Conservation (phyloP, 2,329 filamentous ascomycete genomes). For the Arthrinium phaeospermum region DNA sequence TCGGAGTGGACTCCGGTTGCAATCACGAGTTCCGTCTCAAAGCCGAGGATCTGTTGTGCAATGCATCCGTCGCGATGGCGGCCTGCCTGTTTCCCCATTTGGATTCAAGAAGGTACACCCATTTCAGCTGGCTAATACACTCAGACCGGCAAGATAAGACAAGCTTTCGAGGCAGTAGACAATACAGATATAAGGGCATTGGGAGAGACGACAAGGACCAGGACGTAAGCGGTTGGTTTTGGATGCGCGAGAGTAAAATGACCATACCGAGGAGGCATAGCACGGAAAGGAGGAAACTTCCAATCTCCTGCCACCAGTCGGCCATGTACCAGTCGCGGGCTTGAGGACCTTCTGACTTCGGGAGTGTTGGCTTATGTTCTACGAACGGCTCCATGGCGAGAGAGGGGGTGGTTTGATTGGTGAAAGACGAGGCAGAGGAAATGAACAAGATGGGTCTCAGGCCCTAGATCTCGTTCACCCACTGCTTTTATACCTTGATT, state of each 20-base stretch:
- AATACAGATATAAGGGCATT: conserved; percentile 16
- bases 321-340: no score
- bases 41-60: conserved; percentile 4
- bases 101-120: conserved; percentile 17
- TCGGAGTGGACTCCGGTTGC: not conserved
- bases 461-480: no score
- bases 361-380: no score
- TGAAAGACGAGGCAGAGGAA: no score
- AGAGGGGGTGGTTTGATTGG: no score
- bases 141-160: conserved; percentile 8
- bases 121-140: conserved; percentile 19
- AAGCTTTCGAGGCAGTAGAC: conserved; percentile 15
- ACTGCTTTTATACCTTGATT: no score
- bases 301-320: conserved; percentile 10
- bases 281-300: not conserved
- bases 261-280: conserved; percentile 14
- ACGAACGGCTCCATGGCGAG: no score
- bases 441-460: no score
- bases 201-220: conserved; percentile 15
- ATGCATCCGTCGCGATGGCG: not conserved
- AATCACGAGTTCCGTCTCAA: not conserved
- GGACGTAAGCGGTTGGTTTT: not conserved
- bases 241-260: not conserved
- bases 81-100: not conserved
- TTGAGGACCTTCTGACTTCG: no score